Base-by-base conservation (phyloP, 75 land plant species). In the Gnetum montanum region DNA sequence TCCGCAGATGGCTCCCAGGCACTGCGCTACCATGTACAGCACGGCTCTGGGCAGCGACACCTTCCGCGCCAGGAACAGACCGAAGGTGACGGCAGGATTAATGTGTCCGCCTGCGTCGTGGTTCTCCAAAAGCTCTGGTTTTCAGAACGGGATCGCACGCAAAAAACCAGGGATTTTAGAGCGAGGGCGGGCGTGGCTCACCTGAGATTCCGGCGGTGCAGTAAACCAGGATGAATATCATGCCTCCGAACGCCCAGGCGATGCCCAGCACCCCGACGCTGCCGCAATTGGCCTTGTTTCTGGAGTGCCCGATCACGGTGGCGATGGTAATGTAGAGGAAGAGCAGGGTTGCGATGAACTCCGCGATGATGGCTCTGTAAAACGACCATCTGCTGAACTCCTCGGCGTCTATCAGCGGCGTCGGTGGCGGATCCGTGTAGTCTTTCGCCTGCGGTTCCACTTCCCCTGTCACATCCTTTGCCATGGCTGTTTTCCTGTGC, bases 171-270 rank as follows among this genome's bases (percentile, higher is more conserved):
- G n/a, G n/a, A n/a, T n/a, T n/a, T n/a, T n/a, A n/a, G n/a, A n/a
- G n/a, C n/a, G n/a, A n/a, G n/a, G n/a, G n/a, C n/a, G n/a, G n/a
- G n/a, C n/a, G n/a, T n/a, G n/a, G n/a, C 43, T 6, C 29, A 67
- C 72, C 73, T 59, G 73, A 70, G 33, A 70, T 70, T 7, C 73
- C 73, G 8, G 73, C 73, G 22, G 73, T 70, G 65, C 73, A 70
- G 40, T 70, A 70, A 19, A 76, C 75, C 10, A 78, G 66, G 24
- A 75, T 43, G 33, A 75, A 74, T 46, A 67, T 63, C 71, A 54
- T 76, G 55, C 76, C 79, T 0, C 79, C 81, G 37, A 76, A 84
- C 47, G 88, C 61, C 88, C 88, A 84, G 8, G 88, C 81, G 15
- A 84, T 65, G 60, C 88, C 88, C 31, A 77, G 68, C 22, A 73